Evolutionary conservation across 1,139 yeast genomes (phyloP).

Genomic region (Pichia sp.): DNA sequence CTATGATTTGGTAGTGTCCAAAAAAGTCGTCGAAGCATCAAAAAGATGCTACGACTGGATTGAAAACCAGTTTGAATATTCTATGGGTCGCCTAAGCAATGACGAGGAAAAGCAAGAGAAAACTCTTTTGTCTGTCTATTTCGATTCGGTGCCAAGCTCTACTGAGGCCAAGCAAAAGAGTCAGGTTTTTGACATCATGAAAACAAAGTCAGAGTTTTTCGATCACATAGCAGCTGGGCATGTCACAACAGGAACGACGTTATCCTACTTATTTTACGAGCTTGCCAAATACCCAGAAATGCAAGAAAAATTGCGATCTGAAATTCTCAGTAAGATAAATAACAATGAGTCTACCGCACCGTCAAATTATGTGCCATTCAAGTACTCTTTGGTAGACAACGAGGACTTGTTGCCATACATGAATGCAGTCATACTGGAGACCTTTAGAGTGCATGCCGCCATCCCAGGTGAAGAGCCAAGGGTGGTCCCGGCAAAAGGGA

Average conservation of each 20-base stretch:
- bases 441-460: constrained; percentile 59
- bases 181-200: constrained; percentile 17
- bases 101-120: constrained; percentile 31
- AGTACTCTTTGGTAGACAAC: constrained; percentile 32
- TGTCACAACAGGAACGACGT: constrained; percentile 68
- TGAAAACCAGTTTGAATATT: constrained; percentile 36
- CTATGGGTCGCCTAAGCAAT: constrained; percentile 17
- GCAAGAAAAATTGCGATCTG: constrained; percentile 43
- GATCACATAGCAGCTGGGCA: constrained; percentile 68
- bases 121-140: constrained; percentile 26
- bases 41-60: constrained; percentile 49
- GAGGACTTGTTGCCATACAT: constrained; percentile 49
- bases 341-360: constrained; percentile 10
- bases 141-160: constrained; percentile 20
- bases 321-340: constrained; percentile 32
- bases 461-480: constrained; percentile 77
- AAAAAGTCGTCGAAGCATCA: constrained; percentile 39
- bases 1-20: constrained; percentile 48
- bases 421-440: constrained; percentile 56
- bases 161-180: constrained; percentile 7
- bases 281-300: constrained; percentile 45
- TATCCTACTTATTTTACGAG: constrained; percentile 58
- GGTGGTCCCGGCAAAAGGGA: constrained; percentile 37
- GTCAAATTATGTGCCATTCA: constrained; percentile 13
- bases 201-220: constrained; percentile 43